These are phyloP conservation scores for Sporothrix schenckii DNA, from an alignment of 2,329 filamentous ascomycete species.

Conservation along the genomic window DNA sequence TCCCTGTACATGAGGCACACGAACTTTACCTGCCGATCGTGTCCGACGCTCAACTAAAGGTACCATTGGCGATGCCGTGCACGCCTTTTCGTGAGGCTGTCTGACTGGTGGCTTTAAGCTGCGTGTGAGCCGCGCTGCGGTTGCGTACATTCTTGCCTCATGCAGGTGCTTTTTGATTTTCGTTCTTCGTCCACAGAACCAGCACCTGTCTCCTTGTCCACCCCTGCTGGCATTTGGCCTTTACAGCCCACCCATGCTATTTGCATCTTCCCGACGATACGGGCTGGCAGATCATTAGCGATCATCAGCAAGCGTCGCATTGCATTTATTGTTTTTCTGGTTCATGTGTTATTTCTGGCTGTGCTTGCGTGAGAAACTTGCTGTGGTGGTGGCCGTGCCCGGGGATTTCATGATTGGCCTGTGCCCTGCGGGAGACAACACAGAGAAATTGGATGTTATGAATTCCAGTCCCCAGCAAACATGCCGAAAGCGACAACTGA, in stretches of 20 bases:
- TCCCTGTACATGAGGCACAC: not conserved
- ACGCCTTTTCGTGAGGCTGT: not conserved
- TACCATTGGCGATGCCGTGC: not conserved
- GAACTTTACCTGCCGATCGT: not conserved
- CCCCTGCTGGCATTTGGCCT: not conserved
- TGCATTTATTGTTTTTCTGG: not conserved
- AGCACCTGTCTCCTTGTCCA: not conserved
- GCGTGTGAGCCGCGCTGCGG: not conserved
- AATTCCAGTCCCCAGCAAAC: not conserved
- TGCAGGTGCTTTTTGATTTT: slow-evolving; percentile 9
- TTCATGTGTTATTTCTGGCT: not conserved
- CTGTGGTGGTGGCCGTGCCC: slow-evolving; percentile 4
- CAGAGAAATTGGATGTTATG: not conserved
- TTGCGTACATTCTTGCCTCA: not conserved
- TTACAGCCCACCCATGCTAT: too few relatives aligned
- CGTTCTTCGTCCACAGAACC: not conserved
- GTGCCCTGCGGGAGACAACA: not conserved
- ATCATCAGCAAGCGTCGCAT: slow-evolving; percentile 27
- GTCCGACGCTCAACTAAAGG: not conserved
- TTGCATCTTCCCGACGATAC: slow-evolving; percentile 22
- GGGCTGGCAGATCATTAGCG: slow-evolving; percentile 20
- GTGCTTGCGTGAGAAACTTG: not conserved
- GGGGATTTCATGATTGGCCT: slow-evolving; percentile 11
- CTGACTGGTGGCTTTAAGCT: slow-evolving; percentile 1
- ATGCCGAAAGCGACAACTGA: not conserved